Evolutionary conservation across 129 eudicot species (phyloP).

Genomic region (Tagetes patula): DNA sequence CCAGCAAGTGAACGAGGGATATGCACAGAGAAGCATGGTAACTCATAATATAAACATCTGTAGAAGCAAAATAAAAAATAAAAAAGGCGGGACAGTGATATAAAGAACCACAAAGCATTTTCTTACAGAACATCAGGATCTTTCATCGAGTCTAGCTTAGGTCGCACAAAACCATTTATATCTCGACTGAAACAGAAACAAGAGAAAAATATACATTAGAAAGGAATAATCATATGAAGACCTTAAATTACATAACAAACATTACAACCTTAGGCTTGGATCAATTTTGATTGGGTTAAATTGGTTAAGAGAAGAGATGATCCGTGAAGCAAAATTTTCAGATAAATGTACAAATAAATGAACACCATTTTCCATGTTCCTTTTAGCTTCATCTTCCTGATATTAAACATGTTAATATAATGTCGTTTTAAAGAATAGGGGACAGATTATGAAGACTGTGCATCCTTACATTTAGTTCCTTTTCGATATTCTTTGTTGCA

Average conservation of each 20-base stretch:
- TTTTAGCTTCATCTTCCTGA: constrained; percentile 44
- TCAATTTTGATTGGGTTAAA: constrained; percentile 30
- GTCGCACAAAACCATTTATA: constrained; percentile 32
- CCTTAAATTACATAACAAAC: background rate
- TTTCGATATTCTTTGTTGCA: constrained; percentile 38
- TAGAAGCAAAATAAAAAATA: background rate
- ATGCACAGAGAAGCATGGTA: constrained; percentile 13
- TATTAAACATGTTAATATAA: constrained; percentile 1
- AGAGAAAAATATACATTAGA: background rate
- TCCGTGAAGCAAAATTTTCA: constrained; percentile 20
- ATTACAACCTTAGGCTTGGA: constrained; percentile 26
- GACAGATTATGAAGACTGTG: background rate
- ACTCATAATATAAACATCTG: constrained; percentile 42
- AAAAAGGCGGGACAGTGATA: background rate
- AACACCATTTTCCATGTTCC: constrained; percentile 39
- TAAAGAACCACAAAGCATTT: background rate
- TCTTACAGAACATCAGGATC: constrained; percentile 40
- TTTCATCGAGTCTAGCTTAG: constrained; percentile 11
- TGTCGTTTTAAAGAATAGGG: background rate
- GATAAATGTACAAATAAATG: constrained; percentile 35
- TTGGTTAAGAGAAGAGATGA: background rate
- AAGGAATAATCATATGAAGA: background rate
- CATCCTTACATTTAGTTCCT: constrained; percentile 35
- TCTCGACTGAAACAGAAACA: constrained; percentile 29
- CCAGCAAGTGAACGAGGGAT: constrained; percentile 48